phyloP scores from a whole-genome alignment of 768 basidiomycete genomes.

The Mycena haematopus region DNA sequence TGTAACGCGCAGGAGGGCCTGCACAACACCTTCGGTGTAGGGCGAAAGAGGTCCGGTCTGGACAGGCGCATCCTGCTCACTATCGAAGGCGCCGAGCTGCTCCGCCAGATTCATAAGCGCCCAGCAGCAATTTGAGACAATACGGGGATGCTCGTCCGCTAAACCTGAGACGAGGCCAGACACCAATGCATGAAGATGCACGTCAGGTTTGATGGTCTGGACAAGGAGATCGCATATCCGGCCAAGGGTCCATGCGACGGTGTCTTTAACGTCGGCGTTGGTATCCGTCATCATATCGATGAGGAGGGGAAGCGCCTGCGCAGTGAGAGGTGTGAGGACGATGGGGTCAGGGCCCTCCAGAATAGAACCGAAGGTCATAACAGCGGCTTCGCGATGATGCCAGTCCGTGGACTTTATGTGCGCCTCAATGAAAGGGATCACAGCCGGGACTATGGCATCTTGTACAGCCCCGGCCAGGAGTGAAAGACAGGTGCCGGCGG shows the following conservation, averaged over 20 bases:
- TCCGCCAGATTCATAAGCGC: slow-evolving; percentile 95
- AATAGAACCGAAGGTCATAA: slow-evolving; percentile 98
- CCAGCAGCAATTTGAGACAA: slow-evolving; percentile 95
- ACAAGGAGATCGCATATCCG: slow-evolving; percentile 92
- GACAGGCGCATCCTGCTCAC: slow-evolving; percentile 62
- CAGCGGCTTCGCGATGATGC: slow-evolving; percentile 95
- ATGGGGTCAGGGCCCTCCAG: slow-evolving; percentile 93
- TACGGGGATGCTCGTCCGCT: slow-evolving; percentile 74
- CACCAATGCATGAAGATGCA: slow-evolving; percentile 84
- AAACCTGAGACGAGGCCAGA: slow-evolving; percentile 84
- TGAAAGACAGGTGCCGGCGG: slow-evolving; percentile 89
- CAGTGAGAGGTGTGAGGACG: slow-evolving; percentile 88
- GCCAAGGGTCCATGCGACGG: slow-evolving; percentile 97
- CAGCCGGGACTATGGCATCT: slow-evolving; percentile 88
- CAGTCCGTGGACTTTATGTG: slow-evolving; percentile 93
- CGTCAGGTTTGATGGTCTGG: slow-evolving; percentile 84
- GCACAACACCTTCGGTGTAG: slow-evolving; percentile 88
- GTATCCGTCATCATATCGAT: slow-evolving; percentile 95
- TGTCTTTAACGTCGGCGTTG: slow-evolving; percentile 90
- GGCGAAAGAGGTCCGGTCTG: slow-evolving; percentile 76
- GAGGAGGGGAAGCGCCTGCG: slow-evolving; percentile 91
- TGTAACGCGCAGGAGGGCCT: slow-evolving; percentile 83
- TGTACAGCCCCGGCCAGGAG: slow-evolving; percentile 90
- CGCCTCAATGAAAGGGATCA: slow-evolving; percentile 97
- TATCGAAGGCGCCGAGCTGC: slow-evolving; percentile 74